Evolutionary conservation across 2,329 filamentous ascomycete genomes (phyloP), one percentile per base, ranked within the genome.

Genomic region (Epichloe aotearoae): DNA sequence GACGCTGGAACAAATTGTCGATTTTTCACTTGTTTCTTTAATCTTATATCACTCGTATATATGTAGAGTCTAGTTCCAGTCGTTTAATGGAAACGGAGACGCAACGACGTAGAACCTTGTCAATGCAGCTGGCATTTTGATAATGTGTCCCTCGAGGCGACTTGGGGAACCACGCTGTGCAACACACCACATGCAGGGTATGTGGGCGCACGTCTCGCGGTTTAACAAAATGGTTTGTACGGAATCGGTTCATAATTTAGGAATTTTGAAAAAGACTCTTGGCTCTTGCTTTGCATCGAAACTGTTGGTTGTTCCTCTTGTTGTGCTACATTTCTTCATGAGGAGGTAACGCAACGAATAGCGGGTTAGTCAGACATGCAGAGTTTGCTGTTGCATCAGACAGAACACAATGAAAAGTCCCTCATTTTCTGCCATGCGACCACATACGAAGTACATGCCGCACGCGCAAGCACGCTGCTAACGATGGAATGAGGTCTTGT

Each of bases 101-200:
- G 46, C 55, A 54, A 56, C 57, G 57, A 55, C 59, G 58, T 59
- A 62, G 55, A 54, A 49, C 15, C 33, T 44, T 46, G 41, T 37
- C 44, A 26, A 51, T 40, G 34, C 47, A 46, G 40, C 40, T 47
- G 52, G 50, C 50, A 50, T 40, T 26, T n/a, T 38, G 50, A 34
- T 40, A 42, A 39, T 42, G 36, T 40, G 44, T 41, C 33, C 49
- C 34, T 40, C 42, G 30, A 53, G 34, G 17, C 20, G 20, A 47
- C 26, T 47, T 45, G 45, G 47, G 19, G 38, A 41, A 52, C n/a
- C 46, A 46, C 37, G 43, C 30, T 40, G 43, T 52, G 40, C 33
- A 14, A 50, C 33, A 34, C 41, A 45, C 2, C 20, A 19, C 36
- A 49, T 8, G 2, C 40, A 44, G 42, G 42, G 48, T 44, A 33